Conservation (phyloP, 2,329 filamentous ascomycete species). For the Corniculantispora saksenae region DNA sequence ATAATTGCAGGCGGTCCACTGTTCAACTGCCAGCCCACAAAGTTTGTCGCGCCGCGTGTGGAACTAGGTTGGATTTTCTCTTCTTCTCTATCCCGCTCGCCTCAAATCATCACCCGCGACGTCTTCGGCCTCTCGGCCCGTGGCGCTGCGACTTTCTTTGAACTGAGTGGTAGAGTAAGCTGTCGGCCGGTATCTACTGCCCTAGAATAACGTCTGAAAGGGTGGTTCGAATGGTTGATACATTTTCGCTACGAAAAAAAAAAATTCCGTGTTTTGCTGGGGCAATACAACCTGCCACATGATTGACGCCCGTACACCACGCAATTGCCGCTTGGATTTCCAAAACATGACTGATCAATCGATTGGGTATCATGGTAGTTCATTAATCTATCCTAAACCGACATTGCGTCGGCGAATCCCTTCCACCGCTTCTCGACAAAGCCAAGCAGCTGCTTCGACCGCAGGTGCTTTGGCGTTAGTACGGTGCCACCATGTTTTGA, state of each 20-base stretch:
- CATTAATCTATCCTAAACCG: constrained; percentile 41
- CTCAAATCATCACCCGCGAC: constrained; percentile 30
- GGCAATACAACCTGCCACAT: constrained; percentile 14
- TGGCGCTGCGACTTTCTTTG: constrained; percentile 57
- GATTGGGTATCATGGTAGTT: constrained; percentile 29
- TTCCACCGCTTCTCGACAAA: constrained; percentile 39
- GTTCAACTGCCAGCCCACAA: constrained; percentile 10
- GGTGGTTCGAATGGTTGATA: constrained; percentile 84
- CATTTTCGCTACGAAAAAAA: constrained; percentile 42
- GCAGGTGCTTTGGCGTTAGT: constrained; percentile 62
- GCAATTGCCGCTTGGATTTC: not conserved
- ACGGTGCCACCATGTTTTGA: constrained; percentile 82
- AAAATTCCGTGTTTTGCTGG: constrained; percentile 8
- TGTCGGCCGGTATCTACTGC: constrained; percentile 84
- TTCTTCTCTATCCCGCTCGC: constrained; percentile 42
- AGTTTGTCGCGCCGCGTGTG: constrained; percentile 1
- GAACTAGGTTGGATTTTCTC: constrained; percentile 25
- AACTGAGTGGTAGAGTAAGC: constrained; percentile 64
- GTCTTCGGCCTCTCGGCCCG: constrained; percentile 24
- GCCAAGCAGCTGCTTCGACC: constrained; percentile 61
- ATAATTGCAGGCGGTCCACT: constrained; percentile 12
- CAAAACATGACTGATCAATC: not conserved
- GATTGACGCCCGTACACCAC: not conserved
- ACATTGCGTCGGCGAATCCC: constrained; percentile 36
- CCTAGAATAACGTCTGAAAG: constrained; percentile 76